These are phyloP conservation scores for Quercus agrifolia DNA, from an alignment of 306 rosid genomes.

Conservation along the genomic window DNA sequence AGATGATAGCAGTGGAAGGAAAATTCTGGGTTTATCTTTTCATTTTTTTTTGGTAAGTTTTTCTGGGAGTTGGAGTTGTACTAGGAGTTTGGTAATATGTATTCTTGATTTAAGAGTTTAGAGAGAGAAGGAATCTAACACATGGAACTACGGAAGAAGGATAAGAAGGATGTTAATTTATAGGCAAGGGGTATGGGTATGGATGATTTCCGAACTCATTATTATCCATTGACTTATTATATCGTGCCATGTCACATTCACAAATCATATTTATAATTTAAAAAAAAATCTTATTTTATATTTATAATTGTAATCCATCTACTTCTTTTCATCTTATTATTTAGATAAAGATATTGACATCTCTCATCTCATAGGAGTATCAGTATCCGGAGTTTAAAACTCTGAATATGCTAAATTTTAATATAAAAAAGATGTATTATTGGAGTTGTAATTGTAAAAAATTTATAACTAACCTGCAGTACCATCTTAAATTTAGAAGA, in stretches of 20 bases:
- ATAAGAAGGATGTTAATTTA: neutral
- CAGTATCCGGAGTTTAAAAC: too few species aligned
- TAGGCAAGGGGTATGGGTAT: neutral
- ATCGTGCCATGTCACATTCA: constrained; percentile 25
- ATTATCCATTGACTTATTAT: constrained; percentile 32
- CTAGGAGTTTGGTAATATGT: constrained; percentile 13
- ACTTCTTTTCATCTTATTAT: neutral
- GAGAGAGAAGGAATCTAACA: constrained; percentile 29
- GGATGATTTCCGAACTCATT: neutral
- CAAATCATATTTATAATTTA: neutral
- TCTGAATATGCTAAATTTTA: too few species aligned
- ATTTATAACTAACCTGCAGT: too few species aligned
- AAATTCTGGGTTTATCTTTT: neutral
- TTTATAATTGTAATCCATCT: neutral
- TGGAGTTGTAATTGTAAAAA: too few species aligned
- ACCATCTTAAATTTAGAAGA: too few species aligned
- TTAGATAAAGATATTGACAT: neutral
- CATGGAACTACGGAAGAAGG: constrained; percentile 19
- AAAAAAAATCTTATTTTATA: too few species aligned
- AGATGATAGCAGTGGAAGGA: neutral
- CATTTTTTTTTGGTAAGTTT: too few species aligned
- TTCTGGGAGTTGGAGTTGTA: neutral
- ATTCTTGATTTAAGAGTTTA: constrained; percentile 18
- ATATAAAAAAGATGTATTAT: too few species aligned
- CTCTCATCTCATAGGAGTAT: too few species aligned